These are phyloP conservation scores for Candida adriatica DNA, from an alignment of 805 yeast genomes.

Conservation along the genomic window DNA sequence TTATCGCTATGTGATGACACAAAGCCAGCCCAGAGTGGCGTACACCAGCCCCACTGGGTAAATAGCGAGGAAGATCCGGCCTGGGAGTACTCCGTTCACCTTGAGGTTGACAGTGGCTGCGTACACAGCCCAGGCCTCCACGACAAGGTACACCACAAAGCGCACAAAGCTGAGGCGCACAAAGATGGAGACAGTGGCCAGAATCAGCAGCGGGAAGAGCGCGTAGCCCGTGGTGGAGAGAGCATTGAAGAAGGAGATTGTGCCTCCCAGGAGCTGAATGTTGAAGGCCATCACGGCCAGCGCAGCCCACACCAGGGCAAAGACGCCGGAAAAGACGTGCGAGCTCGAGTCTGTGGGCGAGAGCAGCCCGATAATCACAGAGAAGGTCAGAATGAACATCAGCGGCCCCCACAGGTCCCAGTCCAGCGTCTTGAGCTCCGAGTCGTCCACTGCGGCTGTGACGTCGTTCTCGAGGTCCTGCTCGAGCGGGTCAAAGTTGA, in stretches of 20 bases:
- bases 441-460: constrained; percentile 20
- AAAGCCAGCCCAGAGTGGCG: constrained; percentile 58
- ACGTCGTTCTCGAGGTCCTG: constrained; percentile 24
- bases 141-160: constrained; percentile 36
- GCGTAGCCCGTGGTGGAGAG: constrained; percentile 67
- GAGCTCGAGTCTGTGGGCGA: constrained; percentile 31
- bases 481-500: constrained; percentile 23
- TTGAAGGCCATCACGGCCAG: constrained; percentile 55
- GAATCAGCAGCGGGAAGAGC: constrained; percentile 55
- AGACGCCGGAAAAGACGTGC: constrained; percentile 57
- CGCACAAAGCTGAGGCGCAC: constrained; percentile 44
- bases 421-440: constrained; percentile 29
- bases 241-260: constrained; percentile 61
- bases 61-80: constrained; percentile 53
- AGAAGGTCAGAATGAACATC: constrained; percentile 48
- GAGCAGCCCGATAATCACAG: constrained; percentile 36
- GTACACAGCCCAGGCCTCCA: constrained; percentile 57
- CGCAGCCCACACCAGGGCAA: constrained; percentile 58
- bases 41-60: constrained; percentile 63
- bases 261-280: constrained; percentile 54
- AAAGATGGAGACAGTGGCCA: constrained; percentile 42
- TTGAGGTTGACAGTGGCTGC: constrained; percentile 57
- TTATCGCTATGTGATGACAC: constrained; percentile 42
- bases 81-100: constrained; percentile 56
- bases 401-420: constrained; percentile 74